phyloP scores from a whole-genome alignment of 345 rosid genomes.

The Acer yangbiense region DNA sequence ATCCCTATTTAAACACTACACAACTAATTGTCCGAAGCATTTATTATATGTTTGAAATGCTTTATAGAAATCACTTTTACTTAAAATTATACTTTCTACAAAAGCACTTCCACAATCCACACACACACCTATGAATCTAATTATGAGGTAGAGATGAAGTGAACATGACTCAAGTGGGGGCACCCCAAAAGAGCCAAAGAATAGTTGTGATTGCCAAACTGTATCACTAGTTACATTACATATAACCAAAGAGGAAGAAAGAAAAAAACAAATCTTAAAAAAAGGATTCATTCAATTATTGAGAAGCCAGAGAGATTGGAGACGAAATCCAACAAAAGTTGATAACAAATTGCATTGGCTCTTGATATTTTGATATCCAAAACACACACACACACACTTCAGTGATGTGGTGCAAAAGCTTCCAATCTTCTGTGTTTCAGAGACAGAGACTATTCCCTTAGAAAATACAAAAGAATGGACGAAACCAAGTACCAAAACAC shows the following conservation, averaged over 20 bases:
- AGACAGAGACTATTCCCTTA: slow-evolving; percentile 55
- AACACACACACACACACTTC: neutral
- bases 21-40: no score
- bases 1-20: no score
- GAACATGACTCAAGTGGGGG: neutral
- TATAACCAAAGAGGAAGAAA: neutral
- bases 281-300: neutral
- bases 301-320: neutral
- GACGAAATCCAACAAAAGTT: neutral
- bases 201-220: neutral
- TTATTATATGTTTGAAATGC: neutral
- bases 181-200: slow-evolving; percentile 2
- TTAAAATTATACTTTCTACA: neutral
- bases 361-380: neutral
- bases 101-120: neutral
- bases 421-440: slow-evolving; percentile 33
- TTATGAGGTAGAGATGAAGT: neutral
- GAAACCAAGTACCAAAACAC: slow-evolving; percentile 32
- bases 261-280: neutral
- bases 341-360: neutral
- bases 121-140: neutral
- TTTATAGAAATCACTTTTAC: neutral
- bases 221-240: neutral
- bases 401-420: slow-evolving; percentile 24
- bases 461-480: slow-evolving; percentile 46